Evolutionary conservation across 257 asterid genomes (phyloP), one percentile per base, ranked within the genome.

Genomic region (Cinchona pubescens): DNA sequence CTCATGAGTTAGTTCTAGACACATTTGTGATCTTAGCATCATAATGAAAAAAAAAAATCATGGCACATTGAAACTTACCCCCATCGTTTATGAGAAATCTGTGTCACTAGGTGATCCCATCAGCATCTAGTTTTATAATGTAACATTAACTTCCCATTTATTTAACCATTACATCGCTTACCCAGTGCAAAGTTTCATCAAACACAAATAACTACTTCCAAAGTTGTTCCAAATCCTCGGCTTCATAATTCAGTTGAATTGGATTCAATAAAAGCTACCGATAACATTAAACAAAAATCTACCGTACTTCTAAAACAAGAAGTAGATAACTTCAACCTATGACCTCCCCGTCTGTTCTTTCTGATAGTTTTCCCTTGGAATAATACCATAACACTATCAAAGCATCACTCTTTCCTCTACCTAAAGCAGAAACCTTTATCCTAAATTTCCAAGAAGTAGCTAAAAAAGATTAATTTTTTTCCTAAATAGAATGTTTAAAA

Each of bases 321-420:
- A 42, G 40, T 56, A 72, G 29, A 56, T 51, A n/a, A 72, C 29
- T 45, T 58, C 68, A 58, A 72, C 40, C 60, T 2, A 30, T 69
- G 5, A 32, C 45, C 61, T 38, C 58, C 46, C 21, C 53, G 48
- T 75, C 67, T n/a, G 48, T 14, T 21, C 51, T 23, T 23, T 30
- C 19, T 30, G 4, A 1, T 5, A 5, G 23, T 34, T 38, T 38
- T 63, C 48, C 30, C 27, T 29, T 10, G 11, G n/a, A 48, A 21
- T 0, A 74, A 7, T 60, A 55, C 11, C 63, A 15, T 43, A 74
- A 21, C 1, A 4, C 53, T 15, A 19, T 59, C 35, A 25, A 15
- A 58, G 32, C 9, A 74, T 21, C 72, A 38, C 48, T 55, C 45
- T 46, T 34, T 63, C 53, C 1, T 42, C 15, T 3, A 67, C 35